These are phyloP conservation scores for Penicillium crustosum DNA, from an alignment of 2,329 filamentous ascomycete species.

Conservation along the genomic window DNA sequence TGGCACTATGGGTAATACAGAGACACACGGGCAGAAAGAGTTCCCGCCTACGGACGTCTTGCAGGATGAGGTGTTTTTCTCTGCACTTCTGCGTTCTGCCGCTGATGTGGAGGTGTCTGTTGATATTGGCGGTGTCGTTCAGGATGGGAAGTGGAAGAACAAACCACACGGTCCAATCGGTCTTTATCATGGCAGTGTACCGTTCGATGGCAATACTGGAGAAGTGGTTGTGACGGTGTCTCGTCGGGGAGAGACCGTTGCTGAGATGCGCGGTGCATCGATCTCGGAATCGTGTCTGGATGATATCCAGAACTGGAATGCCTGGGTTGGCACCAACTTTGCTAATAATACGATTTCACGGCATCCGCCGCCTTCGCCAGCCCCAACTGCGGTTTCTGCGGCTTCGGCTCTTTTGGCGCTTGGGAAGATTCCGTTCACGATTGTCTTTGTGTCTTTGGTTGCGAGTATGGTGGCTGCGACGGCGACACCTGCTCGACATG, in stretches of 20 bases:
- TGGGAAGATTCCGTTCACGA: neutral
- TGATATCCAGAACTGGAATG: conserved; percentile 9
- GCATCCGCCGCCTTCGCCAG: neutral
- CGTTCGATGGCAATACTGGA: conserved; percentile 6
- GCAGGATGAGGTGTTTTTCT: conserved; percentile 6
- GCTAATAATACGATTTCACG: neutral
- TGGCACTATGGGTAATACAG: conserved; percentile 7
- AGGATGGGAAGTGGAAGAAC: conserved; percentile 2
- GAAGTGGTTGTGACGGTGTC: conserved; percentile 5
- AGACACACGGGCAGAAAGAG: conserved; percentile 2
- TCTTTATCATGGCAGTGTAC: conserved; percentile 9
- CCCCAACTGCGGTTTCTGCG: neutral
- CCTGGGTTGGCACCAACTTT: conserved; percentile 10
- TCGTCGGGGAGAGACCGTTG: neutral
- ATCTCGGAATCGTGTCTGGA: neutral
- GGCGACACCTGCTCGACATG: neutral
- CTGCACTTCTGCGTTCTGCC: neutral
- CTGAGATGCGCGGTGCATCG: conserved; percentile 6
- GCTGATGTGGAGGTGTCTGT: neutral
- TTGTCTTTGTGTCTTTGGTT: conserved; percentile 6
- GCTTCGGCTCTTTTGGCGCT: conserved; percentile 1
- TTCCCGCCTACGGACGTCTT: conserved; percentile 2
- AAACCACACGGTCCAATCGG: neutral
- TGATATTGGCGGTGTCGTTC: neutral
- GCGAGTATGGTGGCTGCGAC: conserved; percentile 7